Base-by-base conservation (phyloP, 2,329 filamentous ascomycete genomes). In the Colletotrichum karsti region DNA sequence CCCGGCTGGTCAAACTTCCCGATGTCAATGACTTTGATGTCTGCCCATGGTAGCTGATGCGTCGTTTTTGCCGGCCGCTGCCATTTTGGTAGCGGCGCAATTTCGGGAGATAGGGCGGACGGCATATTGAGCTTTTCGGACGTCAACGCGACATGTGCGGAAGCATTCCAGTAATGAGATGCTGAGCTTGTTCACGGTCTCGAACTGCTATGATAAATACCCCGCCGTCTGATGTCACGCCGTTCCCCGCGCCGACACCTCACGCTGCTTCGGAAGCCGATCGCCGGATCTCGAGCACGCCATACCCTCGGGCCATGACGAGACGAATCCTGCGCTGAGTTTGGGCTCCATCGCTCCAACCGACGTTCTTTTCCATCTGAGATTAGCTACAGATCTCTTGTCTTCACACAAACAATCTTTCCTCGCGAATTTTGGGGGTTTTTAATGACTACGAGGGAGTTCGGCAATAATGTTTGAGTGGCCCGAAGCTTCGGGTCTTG, bases 11-110 rank as follows among this genome's bases (percentile, higher is more conserved):
- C 81, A 66, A 84, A 88, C 24, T 80, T 80, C 33, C 79, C 78
- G 1, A 88, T 77, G 63, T 88, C 85, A 12, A 88, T 80, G 3
- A 84, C 87, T 9, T 86, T 79, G 5, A 88, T 81, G 57, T 88
- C 85, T 1, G 86, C 82, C 85, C 85, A 89, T 3, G 69, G 73
- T 4, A 77, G 56, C 8, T 74, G 66, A 7, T 73, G 28, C 3
- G 50, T 73, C 0, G 77, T 78, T 56, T 76, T 75, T 15, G 69
- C 58, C 2, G 76, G 77, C 4, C 75, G 70, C 37, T 76, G 65
- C 76, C 76, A 76, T 57, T 62, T 72, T 3, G 72, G 72, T 48
- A 75, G 44, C 6, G 54, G 41, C 8, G 57, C 53, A 2, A 15
- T 12, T 15, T 73, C 59, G 12, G 67, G 22, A 5, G 42, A 22